Conservation (phyloP, 2,329 filamentous ascomycete genomes). For the Epichloe typhina region DNA sequence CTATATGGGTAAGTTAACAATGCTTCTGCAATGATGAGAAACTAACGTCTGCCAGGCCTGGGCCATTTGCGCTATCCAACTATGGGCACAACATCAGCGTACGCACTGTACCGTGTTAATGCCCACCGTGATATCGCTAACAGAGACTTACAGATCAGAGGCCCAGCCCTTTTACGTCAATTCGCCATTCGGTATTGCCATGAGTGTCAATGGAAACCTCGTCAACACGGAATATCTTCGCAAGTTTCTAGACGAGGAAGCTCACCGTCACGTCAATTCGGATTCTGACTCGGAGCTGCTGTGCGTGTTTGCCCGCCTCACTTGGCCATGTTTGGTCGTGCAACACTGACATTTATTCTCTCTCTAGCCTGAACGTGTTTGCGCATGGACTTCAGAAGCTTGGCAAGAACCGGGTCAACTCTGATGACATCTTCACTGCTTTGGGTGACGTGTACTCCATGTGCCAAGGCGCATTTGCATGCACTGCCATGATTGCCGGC, state of each 20-base stretch:
- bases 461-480: conserved; percentile 66
- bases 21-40: neutral
- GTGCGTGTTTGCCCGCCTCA: neutral
- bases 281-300: conserved; percentile 65
- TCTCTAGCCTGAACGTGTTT: conserved; percentile 58
- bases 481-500: conserved; percentile 69
- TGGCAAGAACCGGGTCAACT: conserved; percentile 68
- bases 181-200: conserved; percentile 66
- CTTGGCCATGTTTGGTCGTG: too few species aligned
- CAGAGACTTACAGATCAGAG: conserved; percentile 49
- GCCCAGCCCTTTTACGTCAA: conserved; percentile 88
- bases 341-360: conserved; percentile 7
- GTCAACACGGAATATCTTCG: conserved; percentile 62
- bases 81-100: conserved; percentile 56
- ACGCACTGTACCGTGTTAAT: conserved; percentile 7
- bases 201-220: conserved; percentile 80
- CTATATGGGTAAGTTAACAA: conserved; percentile 46
- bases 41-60: conserved; percentile 25
- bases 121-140: neutral
- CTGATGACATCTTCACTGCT: conserved; percentile 62
- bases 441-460: conserved; percentile 58
- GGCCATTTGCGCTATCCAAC: conserved; percentile 84
- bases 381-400: conserved; percentile 70
- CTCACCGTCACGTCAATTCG: conserved; percentile 79
- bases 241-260: conserved; percentile 60